Percentiles rank a stretch among this genome's conserved stretches.
phyloP scores from a whole-genome alignment of 177 flowering plant species.

The Vitis hybrid region DNA sequence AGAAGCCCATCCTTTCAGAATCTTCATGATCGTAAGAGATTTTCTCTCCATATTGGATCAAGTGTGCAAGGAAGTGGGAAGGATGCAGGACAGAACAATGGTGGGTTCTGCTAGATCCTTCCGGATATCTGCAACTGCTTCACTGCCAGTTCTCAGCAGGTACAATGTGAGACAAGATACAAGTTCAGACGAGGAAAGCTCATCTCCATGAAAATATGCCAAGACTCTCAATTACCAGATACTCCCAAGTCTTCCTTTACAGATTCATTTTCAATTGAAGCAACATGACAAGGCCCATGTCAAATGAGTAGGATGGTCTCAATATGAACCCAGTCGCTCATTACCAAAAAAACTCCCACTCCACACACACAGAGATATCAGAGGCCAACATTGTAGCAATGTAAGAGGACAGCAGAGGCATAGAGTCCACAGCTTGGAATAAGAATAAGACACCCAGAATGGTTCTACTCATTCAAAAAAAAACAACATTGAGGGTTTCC shows the following conservation, averaged over 20 bases:
- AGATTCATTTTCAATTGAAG: constrained; percentile 3
- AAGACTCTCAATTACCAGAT: constrained; percentile 5
- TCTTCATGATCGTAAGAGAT: constrained; percentile 91
- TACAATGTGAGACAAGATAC: constrained; percentile 46
- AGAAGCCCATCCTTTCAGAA: constrained; percentile 90
- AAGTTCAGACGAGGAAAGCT: constrained; percentile 72
- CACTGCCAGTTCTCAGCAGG: constrained; percentile 79
- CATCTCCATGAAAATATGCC: constrained; percentile 40
- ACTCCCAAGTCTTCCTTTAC: not conserved
- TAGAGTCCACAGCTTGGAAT: not conserved
- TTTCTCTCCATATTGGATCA: constrained; percentile 74
- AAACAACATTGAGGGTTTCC: constrained; percentile 7
- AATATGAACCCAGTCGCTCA: not conserved
- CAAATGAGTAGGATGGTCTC: constrained; percentile 5
- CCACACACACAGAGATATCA: not conserved
- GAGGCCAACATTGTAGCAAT: not conserved
- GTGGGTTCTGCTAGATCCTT: constrained; percentile 86
- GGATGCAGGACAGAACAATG: constrained; percentile 55
- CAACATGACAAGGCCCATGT: constrained; percentile 1
- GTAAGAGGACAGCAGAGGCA: constrained; percentile 4
- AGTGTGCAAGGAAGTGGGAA: constrained; percentile 93
- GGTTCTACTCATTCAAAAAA: not conserved
- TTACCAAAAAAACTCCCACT: constrained; percentile 4
- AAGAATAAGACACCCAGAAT: constrained; percentile 1
- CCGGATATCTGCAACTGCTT: constrained; percentile 65